phyloP scores from a whole-genome alignment of 78 protist species.

The Reticulomyxa filosa region DNA sequence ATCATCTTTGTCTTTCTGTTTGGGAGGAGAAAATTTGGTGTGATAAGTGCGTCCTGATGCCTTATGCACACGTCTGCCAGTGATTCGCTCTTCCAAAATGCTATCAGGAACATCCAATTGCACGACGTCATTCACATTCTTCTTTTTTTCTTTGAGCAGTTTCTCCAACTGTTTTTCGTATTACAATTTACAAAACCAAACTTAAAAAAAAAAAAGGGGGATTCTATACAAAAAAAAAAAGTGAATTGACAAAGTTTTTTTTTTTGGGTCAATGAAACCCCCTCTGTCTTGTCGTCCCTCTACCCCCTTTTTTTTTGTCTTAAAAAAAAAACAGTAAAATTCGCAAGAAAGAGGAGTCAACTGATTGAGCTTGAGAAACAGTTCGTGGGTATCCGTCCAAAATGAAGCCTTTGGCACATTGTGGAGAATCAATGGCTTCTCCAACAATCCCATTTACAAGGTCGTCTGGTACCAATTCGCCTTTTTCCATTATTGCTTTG shows the following conservation, averaged over 20 bases:
- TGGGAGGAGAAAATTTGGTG: constrained; percentile 57
- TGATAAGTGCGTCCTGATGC: constrained; percentile 66
- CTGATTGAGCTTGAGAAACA: constrained; percentile 65
- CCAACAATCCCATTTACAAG: background rate
- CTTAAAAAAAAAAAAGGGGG: too few species aligned
- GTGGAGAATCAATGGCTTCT: background rate
- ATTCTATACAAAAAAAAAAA: too few species aligned
- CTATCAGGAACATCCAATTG: constrained; percentile 50
- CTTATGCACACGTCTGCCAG: constrained; percentile 72
- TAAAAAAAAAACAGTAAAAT: background rate
- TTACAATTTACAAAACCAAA: too few species aligned
- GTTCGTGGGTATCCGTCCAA: constrained; percentile 95
- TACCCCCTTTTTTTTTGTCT: background rate
- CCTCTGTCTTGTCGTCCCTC: background rate
- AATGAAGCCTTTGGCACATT: constrained; percentile 50
- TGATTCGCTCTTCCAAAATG: constrained; percentile 52
- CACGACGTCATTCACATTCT: constrained; percentile 36
- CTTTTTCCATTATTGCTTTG: constrained; percentile 68
- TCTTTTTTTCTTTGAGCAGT: constrained; percentile 30
- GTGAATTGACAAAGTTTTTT: background rate
- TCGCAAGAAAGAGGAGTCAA: constrained; percentile 2
- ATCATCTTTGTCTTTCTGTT: too few species aligned
- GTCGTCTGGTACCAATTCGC: constrained; percentile 40
- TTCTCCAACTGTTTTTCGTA: constrained; percentile 51
- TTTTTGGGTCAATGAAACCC: background rate